Evolutionary conservation across 441 rosid genomes (phyloP), one percentile per base, ranked within the genome.

Genomic region (Corymbia calophylla): DNA sequence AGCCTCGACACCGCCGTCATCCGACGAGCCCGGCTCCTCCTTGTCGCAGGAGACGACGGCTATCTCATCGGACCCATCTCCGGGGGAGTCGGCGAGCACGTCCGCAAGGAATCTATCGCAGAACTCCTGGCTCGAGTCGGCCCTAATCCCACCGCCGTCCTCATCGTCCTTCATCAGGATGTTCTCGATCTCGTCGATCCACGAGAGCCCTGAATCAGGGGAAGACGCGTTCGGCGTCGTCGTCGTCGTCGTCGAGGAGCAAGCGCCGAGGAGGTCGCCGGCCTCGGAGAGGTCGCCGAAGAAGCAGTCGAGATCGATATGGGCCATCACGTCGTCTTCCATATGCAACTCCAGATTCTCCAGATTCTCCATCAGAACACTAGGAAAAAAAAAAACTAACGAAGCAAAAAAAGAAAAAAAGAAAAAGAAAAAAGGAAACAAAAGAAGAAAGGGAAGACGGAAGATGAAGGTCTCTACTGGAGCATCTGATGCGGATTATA

Each of bases 81-180:
- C 44, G 35, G 97, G 94, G 64, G 93, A 90, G 89, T 94, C 97
- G 16, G 92, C 95, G 10, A 95, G 90, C n/a, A 96, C 35, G 88
- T 95, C 97, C 2, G 94, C 93, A 47, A 95, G 89, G 89, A 95
- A 94, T 19, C 91, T 93, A 15, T 92, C 91, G 51, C 89, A 85
- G 18, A 90, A 64, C 21, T 93, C 91, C 54, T 88, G 84, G 87
- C 88, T 88, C 27, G 90, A 58, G 23, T 91, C 92, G 6, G 10
- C 48, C 62, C 86, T 8, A 6, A 55, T 35, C 49, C 88, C 49
- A 18, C 51, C 68, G 2, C 87, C 91, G 27, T 29, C 90, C 70
- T 90, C 94, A n/a, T 94, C 95, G 16, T 95, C 95, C 9, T 88
- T 90, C 98, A 96, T 95, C 92, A 97, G 87, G 12, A 90, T 54